These are phyloP conservation scores for Gymnopilus dilepis DNA, from an alignment of 768 basidiomycete species.

Conservation along the genomic window DNA sequence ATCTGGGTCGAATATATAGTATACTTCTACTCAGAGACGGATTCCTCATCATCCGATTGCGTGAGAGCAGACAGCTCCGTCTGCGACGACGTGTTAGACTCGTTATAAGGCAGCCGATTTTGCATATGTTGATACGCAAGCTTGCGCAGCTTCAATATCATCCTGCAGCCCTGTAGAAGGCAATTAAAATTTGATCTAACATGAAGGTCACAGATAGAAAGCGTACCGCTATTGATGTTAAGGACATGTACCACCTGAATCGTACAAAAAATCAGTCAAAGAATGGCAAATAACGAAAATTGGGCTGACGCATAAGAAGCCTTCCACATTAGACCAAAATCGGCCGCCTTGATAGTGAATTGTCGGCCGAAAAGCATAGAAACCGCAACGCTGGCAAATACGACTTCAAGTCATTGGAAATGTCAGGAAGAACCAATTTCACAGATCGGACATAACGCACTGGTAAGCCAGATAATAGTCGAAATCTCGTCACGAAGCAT, in stretches of 20 bases:
- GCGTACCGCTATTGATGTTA: constrained; percentile 14
- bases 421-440: too few species aligned
- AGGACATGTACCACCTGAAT: constrained; percentile 13
- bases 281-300: background rate
- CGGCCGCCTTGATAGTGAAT: background rate
- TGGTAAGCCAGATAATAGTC: background rate
- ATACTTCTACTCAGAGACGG: too few species aligned
- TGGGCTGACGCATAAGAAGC: constrained; percentile 12
- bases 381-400: background rate
- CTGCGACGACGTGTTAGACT: background rate
- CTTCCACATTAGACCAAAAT: background rate
- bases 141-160: constrained; percentile 21
- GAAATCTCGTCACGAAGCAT: constrained; percentile 17
- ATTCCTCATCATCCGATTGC: background rate
- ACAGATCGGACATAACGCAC: background rate
- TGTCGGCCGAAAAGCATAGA: background rate
- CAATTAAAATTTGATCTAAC: too few species aligned
- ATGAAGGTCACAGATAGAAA: too few species aligned
- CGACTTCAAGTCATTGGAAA: background rate
- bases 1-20: too few species aligned
- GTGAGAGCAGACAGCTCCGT: constrained; percentile 14
- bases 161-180: constrained; percentile 17
- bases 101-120: constrained; percentile 29
- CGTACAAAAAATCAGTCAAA: background rate
- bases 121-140: constrained; percentile 5